Evolutionary conservation across 352 stramenopile species (phyloP), one percentile per base, ranked within the genome.

Genomic region (Phytophthora sansomeana): DNA sequence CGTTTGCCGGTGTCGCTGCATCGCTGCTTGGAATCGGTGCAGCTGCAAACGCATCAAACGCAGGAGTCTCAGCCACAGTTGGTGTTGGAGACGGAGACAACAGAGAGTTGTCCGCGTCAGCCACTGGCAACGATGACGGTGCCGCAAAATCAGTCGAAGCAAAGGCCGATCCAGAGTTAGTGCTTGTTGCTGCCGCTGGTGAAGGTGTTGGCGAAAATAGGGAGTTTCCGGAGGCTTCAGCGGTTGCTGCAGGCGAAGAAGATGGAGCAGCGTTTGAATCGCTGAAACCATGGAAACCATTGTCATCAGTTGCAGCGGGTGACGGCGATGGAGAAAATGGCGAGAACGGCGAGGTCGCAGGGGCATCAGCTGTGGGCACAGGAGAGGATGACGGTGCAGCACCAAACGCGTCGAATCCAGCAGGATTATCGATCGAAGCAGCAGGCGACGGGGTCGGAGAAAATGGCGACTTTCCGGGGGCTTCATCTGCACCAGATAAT

Each of bases 261-360:
- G 63, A 53, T 21, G 32, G 46, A 14, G 60, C 56, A 36, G 60
- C 26, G 35, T 63, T 63, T 46, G 72, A 69, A 24, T 65, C 73
- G 44, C 47, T 63, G 35, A 81, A 77, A 10, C 42, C 50, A 56
- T 43, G 29, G 48, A 74, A 71, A 36, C 44, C 32, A 48, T 14
- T 56, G 29, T 49, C 39, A 51, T 64, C 50, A 17, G 36, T 66
- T 17, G 43, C 49, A 51, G 58, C 64, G 17, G 64, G 53, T 3
- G 65, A 69, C 10, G 69, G 53, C 8, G 69, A 67, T 14, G 61
- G 52, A 52, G 67, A 67, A 62, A 70, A 74, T 11, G 63, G 64
- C 10, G 62, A 69, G 39, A 76, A 69, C 29, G 63, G 56, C 0
- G 69, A 74, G 4, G 16, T 26, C 5, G 16, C 56, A 46, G 50